Conservation (phyloP, 2,329 filamentous ascomycete species). For the Colletotrichum navitas region DNA sequence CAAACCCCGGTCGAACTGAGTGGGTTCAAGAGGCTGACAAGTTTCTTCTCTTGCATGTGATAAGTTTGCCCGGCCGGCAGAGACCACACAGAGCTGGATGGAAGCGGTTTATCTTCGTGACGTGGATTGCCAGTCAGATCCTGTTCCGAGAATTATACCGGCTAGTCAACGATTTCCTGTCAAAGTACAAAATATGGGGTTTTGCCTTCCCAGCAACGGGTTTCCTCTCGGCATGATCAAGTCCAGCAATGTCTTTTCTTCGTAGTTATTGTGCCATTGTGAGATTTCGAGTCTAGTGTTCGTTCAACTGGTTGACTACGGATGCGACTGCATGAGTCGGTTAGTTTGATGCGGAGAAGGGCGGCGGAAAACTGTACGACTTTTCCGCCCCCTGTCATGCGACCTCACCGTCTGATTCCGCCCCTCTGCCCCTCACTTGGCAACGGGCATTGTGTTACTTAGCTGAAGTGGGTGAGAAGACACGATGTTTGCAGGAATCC, state of each 20-base stretch:
- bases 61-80: not conserved
- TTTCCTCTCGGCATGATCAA: conserved; percentile 12
- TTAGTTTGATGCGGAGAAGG: conserved; percentile 5
- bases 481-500: not conserved
- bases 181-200: no score
- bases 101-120: conserved; percentile 28
- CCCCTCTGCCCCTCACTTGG: conserved; percentile 40
- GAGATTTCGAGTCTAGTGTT: not conserved
- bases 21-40: not conserved
- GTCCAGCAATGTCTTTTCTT: conserved; percentile 11
- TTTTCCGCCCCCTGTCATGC: conserved; percentile 30
- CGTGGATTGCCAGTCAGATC: conserved; percentile 1
- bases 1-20: not conserved
- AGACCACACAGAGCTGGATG: not conserved
- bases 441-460: conserved; percentile 22
- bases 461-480: not conserved
- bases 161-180: not conserved
- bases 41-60: conserved; percentile 28
- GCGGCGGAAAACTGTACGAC: conserved; percentile 37
- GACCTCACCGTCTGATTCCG: conserved; percentile 14
- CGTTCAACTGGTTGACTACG: conserved; percentile 1
- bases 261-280: no score
- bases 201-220: not conserved
- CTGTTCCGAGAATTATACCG: conserved; percentile 29
- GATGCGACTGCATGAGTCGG: conserved; percentile 30